Conservation (phyloP, 2,329 filamentous ascomycete species). For the Didymella keratinophila region DNA sequence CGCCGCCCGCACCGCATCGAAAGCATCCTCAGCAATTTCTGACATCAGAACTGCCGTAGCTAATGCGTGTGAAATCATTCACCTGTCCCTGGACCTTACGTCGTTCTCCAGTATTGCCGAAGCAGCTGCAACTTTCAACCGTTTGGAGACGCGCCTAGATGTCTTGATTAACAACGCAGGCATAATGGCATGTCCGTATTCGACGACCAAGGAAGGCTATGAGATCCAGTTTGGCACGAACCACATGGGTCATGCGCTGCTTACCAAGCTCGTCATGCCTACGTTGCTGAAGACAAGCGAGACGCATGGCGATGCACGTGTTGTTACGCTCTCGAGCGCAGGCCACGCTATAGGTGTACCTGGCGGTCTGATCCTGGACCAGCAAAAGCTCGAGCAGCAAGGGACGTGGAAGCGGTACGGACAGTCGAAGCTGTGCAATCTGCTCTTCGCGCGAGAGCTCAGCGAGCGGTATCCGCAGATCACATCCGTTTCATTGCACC, state of each 20-base stretch:
- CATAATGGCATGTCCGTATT: constrained; percentile 50
- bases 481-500: constrained; percentile 56
- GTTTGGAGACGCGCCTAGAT: constrained; percentile 53
- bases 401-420: constrained; percentile 55
- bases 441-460: constrained; percentile 56
- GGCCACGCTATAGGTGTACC: constrained; percentile 33
- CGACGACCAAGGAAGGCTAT: constrained; percentile 57
- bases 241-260: constrained; percentile 60
- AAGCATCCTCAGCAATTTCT: constrained; percentile 52
- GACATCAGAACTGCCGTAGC: constrained; percentile 50
- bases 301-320: constrained; percentile 54
- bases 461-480: constrained; percentile 56
- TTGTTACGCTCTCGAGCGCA: constrained; percentile 53
- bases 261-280: constrained; percentile 57
- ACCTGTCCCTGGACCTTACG: constrained; percentile 54
- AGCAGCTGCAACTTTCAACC: constrained; percentile 49
- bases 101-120: constrained; percentile 52
- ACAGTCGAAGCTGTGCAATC: constrained; percentile 60
- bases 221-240: constrained; percentile 62
- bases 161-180: constrained; percentile 59
- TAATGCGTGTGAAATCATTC: constrained; percentile 46
- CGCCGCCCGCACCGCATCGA: constrained; percentile 54
- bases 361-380: constrained; percentile 49
- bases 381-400: constrained; percentile 40
- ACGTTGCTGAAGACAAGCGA: constrained; percentile 53